A percentile compares a stretch with the other conserved stretches of the same genome.
Evolutionary conservation across 1,284 basidiomycete species (phyloP).

Genomic region (Phellopilus nigrolimitatus): DNA sequence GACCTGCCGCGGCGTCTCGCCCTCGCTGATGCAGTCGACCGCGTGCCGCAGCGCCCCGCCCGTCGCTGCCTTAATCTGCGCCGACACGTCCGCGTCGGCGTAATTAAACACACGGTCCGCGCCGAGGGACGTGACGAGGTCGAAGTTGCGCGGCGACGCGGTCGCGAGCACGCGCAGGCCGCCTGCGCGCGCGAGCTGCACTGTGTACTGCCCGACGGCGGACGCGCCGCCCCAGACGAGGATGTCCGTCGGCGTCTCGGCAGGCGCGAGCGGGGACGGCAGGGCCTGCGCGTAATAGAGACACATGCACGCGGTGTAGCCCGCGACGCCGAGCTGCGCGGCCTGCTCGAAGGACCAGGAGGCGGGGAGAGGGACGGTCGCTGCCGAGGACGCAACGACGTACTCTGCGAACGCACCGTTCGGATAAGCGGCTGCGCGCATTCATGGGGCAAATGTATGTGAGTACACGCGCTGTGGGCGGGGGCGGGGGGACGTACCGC

Average conservation of each 20-base stretch:
- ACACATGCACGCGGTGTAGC: constrained; percentile 25
- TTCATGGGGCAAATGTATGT: constrained; percentile 22
- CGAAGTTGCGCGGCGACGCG: constrained; percentile 35
- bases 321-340: constrained; percentile 26
- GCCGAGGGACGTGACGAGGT: constrained; percentile 30
- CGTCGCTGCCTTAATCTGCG: constrained; percentile 21
- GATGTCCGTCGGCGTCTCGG: constrained; percentile 21
- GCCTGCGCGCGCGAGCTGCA: constrained; percentile 35
- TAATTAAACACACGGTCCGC: constrained; percentile 29
- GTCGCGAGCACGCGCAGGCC: constrained; percentile 37
- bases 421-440: neutral
- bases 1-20: constrained; percentile 20
- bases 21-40: constrained; percentile 24
- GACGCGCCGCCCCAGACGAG: constrained; percentile 40
- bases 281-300: constrained; percentile 24
- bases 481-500: constrained; percentile 24
- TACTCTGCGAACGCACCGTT: constrained; percentile 18
- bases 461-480: neutral
- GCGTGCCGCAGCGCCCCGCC: constrained; percentile 20
- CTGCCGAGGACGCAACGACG: constrained; percentile 25
- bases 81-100: constrained; percentile 6
- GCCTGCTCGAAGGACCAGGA: constrained; percentile 29
- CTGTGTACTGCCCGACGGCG: constrained; percentile 37
- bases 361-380: constrained; percentile 30
- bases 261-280: constrained; percentile 21